Evolutionary conservation across 169 alveolate genomes (phyloP), one percentile per base, ranked within the genome.

Genomic region (Cryptosporidium tyzzeri): DNA sequence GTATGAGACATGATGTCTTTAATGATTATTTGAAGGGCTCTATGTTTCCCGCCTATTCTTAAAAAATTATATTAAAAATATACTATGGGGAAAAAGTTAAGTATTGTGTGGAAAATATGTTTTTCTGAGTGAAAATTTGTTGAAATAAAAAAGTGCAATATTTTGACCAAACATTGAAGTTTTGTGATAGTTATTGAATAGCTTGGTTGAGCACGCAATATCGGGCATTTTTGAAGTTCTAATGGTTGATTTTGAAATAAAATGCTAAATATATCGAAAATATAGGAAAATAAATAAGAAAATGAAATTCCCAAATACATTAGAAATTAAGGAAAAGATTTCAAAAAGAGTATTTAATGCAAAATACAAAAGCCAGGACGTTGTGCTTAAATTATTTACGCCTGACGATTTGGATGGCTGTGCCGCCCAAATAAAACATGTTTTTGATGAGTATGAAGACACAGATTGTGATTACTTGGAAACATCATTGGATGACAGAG

Each of bases 381-480:
- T 80, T 80, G 51, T 65, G 39, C 37, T 80, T 26, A 80, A 80
- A 44, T 61, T 59, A 23, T 80, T 44, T 48, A 62, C 89, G 0
- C 35, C 33, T 5, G 68, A 65, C 31, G 89, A 80, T 45, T 80
- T 80, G 62, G 59, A 80, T 26, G n/a, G 68, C 14, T 45, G 65
- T 80, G 89, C 89, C 73, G 89, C 89, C 67, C 44, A 35, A 33
- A 62, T 80, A 59, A 73, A 73, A 53, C 86, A 80, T 62, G 89
- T 62, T 10, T 31, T 29, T 21, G 50, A 80, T 3, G 67, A 39
- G 26, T 26, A 21, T 26, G 48, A 59, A 29, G 39, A 14, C 21
- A 58, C 37, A 59, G 75, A 80, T 29, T 37, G 45, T 29, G 75
- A 80, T 18, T 41, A 62, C 23, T 3, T 21, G 70, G 89, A 61